A percentile compares a stretch with the other conserved stretches of the same genome.
These are phyloP conservation scores for Rubroboletus pulcherrimus DNA, from an alignment of 768 basidiomycete genomes.

Conservation along the genomic window DNA sequence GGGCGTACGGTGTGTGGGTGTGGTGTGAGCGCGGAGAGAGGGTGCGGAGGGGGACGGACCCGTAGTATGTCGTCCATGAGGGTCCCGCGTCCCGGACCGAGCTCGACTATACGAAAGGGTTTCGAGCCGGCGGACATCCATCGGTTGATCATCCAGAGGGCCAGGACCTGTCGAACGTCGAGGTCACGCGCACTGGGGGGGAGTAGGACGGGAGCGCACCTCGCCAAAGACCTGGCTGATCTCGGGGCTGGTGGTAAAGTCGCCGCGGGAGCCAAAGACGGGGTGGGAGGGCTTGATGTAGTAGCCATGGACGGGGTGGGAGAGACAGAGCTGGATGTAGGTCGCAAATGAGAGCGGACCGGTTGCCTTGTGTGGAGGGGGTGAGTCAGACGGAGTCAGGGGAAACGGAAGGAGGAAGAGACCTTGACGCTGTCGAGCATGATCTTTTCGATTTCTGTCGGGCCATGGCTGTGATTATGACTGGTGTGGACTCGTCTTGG, in stretches of 20 bases:
- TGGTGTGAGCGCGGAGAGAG: background rate
- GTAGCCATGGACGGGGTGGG: slow-evolving; percentile 89
- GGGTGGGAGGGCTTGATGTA: slow-evolving; percentile 73
- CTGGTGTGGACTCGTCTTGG: slow-evolving; percentile 1
- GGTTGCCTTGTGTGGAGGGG: slow-evolving; percentile 53
- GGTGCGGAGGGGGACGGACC: slow-evolving; percentile 37
- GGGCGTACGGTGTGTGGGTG: background rate
- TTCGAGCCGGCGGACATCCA: slow-evolving; percentile 57
- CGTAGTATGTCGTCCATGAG: slow-evolving; percentile 86
- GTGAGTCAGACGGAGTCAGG: background rate
- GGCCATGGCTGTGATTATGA: background rate
- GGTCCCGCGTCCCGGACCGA: slow-evolving; percentile 93
- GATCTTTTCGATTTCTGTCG: slow-evolving; percentile 58
- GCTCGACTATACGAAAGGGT: slow-evolving; percentile 73
- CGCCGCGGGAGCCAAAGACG: slow-evolving; percentile 83
- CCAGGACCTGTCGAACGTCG: slow-evolving; percentile 61
- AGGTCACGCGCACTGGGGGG: background rate
- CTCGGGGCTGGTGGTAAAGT: slow-evolving; percentile 96
- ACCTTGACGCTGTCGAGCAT: slow-evolving; percentile 74
- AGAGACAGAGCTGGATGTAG: slow-evolving; percentile 90
- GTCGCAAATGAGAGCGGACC: slow-evolving; percentile 86
- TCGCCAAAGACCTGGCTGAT: slow-evolving; percentile 97
- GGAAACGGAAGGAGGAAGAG: background rate
- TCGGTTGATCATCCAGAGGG: slow-evolving; percentile 78
- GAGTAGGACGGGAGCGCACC: slow-evolving; percentile 44